Evolutionary conservation across 202 grass and related monocot species (phyloP), one percentile per base, ranked within the genome.

Genomic region (Carex sylvatica): DNA sequence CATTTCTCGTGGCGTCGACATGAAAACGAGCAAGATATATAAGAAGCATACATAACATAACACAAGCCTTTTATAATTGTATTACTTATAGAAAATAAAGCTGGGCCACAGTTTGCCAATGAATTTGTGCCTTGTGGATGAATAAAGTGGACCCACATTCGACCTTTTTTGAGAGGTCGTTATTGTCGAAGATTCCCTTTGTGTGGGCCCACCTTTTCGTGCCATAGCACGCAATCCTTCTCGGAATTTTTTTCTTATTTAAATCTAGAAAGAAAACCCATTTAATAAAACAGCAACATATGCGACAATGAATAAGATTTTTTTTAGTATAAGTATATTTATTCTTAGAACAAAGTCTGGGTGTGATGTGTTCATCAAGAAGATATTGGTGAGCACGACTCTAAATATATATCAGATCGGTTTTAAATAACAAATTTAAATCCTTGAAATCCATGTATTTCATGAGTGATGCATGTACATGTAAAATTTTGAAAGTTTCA

Each of bases 161-260:
- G 9, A 16, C 49, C 73, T 77, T 58, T 58, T 59, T 58, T 2
- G 52, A 77, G 16, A 1, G 28, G 15, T 77, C 52, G 73, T 77
- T 58, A 36, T 35, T 20, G 2, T 16, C 5, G 15, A 18, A 28
- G 73, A 77, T 58, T 58, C 52, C 28, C 8, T 77, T 56, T 77
- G 47, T 54, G 46, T 15, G 7, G 7, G 2, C 73, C 71, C 5
- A 2, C 10, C 13, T 54, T 75, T 75, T 52, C 71, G 23, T 35
- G 6, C 73, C 73, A 10, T 55, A 5, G 28, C 73, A 77, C 73
- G 52, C 52, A 77, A 77, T n/a, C 72, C 20, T 71, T 71, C 68
- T 71, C 2, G 10, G 46, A 13, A 3, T 3, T 13, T 13, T 49
- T 49, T 71, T 49, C 38, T 71, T 47, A 47, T 46, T 71, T 47